phyloP scores from a whole-genome alignment of 257 asterid species.

The Solanum neorickii region DNA sequence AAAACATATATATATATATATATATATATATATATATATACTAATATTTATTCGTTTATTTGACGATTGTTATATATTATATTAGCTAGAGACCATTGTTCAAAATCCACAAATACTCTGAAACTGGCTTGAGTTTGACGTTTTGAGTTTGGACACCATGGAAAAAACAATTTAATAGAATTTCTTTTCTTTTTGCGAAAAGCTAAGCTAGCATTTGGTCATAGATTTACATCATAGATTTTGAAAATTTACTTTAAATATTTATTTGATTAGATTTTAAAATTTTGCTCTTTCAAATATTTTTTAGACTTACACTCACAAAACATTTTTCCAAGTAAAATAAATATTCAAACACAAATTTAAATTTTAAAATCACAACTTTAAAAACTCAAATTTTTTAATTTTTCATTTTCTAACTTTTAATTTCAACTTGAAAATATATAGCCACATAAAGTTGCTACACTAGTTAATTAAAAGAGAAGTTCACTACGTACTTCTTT shows the following conservation, averaged over 20 bases:
- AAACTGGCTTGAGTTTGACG: no score
- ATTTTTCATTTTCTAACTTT: no score
- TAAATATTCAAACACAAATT: not conserved
- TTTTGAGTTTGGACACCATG: not conserved
- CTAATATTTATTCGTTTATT: not conserved
- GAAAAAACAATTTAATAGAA: not conserved
- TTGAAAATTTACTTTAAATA: not conserved
- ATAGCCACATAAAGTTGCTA: not conserved
- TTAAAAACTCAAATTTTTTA: no score
- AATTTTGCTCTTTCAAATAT: not conserved
- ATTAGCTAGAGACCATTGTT: not conserved
- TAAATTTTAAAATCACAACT: no score
- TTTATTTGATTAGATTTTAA: no score
- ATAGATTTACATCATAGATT: no score
- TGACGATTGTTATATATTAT: not conserved
- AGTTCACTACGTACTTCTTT: not conserved
- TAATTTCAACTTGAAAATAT: not conserved
- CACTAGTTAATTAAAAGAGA: not conserved
- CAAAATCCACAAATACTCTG: not conserved
- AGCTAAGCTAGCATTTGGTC: not conserved
- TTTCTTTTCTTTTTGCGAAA: not conserved
- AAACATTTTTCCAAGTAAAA: not conserved
- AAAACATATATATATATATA: no score
- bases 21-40: no score
- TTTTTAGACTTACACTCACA: not conserved